These are phyloP conservation scores for Brassica juncea DNA, from an alignment of 345 rosid species.

Conservation along the genomic window DNA sequence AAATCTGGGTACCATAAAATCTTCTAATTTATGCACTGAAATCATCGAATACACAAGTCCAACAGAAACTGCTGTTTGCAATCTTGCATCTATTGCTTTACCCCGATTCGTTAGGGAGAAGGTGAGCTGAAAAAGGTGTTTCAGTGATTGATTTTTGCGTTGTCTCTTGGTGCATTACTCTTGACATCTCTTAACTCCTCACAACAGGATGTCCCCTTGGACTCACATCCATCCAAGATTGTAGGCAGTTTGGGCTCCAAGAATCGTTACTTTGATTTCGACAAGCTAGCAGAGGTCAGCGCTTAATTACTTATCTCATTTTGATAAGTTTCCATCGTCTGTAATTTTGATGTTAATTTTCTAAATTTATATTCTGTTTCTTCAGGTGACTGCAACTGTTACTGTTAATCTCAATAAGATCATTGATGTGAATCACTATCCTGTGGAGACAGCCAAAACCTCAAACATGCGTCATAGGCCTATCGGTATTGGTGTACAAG, in stretches of 20 bases:
- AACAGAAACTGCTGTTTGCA: conserved; percentile 91
- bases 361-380: neutral
- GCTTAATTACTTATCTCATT: neutral
- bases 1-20: conserved; percentile 90
- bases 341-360: neutral
- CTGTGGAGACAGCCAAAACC: conserved; percentile 81
- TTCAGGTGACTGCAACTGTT: conserved; percentile 65
- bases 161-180: neutral
- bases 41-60: conserved; percentile 89
- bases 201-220: conserved; percentile 62
- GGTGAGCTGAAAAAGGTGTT: conserved; percentile 42
- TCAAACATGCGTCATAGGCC: conserved; percentile 89
- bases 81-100: conserved; percentile 92
- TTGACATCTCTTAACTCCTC: neutral
- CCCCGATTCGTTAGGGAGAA: conserved; percentile 85
- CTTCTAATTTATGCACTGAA: conserved; percentile 89
- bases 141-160: neutral
- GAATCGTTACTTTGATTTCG: conserved; percentile 84
- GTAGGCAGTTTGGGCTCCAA: conserved; percentile 79
- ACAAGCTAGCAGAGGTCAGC: conserved; percentile 79
- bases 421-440: conserved; percentile 85
- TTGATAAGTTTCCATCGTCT: neutral
- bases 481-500: conserved; percentile 93
- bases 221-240: conserved; percentile 76
- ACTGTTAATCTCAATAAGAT: conserved; percentile 78